phyloP scores from a whole-genome alignment of 2,329 filamentous ascomycete genomes.

The Endothia cerciana region DNA sequence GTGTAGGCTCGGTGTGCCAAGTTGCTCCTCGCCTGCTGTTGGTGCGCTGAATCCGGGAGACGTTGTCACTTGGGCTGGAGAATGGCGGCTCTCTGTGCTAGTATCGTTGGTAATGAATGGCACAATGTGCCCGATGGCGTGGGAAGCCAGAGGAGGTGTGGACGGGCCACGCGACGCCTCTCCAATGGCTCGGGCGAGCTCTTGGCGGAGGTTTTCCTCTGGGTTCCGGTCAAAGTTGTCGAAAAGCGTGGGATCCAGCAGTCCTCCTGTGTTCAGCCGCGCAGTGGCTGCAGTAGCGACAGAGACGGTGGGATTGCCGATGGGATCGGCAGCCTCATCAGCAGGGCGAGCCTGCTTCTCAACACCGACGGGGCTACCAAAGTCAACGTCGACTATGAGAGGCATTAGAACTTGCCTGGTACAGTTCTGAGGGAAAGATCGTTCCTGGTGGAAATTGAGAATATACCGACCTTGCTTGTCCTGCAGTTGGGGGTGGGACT shows the following conservation, averaged over 20 bases:
- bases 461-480: conserved; percentile 43
- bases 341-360: conserved; percentile 57
- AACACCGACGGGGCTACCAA: conserved; percentile 43
- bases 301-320: conserved; percentile 54
- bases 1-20: background rate
- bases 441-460: background rate
- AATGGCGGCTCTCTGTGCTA: background rate
- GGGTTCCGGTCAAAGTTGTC: conserved; percentile 38
- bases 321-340: conserved; percentile 40
- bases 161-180: conserved; percentile 24
- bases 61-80: conserved; percentile 20
- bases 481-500: conserved; percentile 34
- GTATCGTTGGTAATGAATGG: conserved; percentile 15
- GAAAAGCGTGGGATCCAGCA: conserved; percentile 52
- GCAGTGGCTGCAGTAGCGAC: conserved; percentile 62
- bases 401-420: background rate
- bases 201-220: conserved; percentile 20
- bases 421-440: no score
- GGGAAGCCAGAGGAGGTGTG: conserved; percentile 26
- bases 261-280: conserved; percentile 53
- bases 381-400: conserved; percentile 22
- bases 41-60: conserved; percentile 32
- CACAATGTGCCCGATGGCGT: conserved; percentile 6
- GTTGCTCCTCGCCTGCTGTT: background rate
- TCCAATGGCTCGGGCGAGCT: conserved; percentile 25